phyloP scores from a whole-genome alignment of 1,284 basidiomycete genomes.

The Sanghuangporus sanghuang region DNA sequence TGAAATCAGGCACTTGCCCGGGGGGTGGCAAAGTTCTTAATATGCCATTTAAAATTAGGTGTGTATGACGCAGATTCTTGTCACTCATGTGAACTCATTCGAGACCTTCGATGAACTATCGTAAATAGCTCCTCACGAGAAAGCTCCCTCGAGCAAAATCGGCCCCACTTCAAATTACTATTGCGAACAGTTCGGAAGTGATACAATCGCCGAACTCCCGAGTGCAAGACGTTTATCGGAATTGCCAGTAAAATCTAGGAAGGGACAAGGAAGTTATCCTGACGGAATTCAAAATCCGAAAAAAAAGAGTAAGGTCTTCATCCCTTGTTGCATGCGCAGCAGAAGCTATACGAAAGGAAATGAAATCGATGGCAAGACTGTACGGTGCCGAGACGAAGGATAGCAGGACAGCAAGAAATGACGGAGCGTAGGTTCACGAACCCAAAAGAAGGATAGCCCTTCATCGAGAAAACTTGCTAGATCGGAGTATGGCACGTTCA shows the following conservation, averaged over 20 bases:
- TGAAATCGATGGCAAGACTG: slow-evolving; percentile 2
- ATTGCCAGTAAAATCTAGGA: too few relatives aligned
- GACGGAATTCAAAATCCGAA: not conserved
- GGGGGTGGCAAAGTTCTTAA: too few relatives aligned
- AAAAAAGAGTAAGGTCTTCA: not conserved
- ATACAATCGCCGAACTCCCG: not conserved
- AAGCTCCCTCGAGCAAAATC: not conserved
- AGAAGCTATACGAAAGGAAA: not conserved
- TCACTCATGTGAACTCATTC: too few relatives aligned
- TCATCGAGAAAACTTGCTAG: not conserved
- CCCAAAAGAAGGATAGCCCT: not conserved
- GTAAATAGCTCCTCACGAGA: not conserved
- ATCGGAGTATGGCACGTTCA: not conserved
- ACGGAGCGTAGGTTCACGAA: not conserved
- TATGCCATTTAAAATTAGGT: too few relatives aligned
- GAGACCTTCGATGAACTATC: not conserved
- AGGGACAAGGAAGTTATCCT: too few relatives aligned
- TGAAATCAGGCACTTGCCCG: too few relatives aligned
- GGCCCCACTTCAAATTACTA: not conserved
- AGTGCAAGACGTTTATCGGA: too few relatives aligned
- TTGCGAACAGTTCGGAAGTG: not conserved
- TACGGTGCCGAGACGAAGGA: not conserved
- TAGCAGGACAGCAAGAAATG: not conserved
- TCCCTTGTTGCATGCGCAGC: not conserved
- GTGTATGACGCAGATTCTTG: too few relatives aligned